Evolutionary conservation across 140 eudicot genomes (phyloP).

Genomic region (Oenanthe javanica): DNA sequence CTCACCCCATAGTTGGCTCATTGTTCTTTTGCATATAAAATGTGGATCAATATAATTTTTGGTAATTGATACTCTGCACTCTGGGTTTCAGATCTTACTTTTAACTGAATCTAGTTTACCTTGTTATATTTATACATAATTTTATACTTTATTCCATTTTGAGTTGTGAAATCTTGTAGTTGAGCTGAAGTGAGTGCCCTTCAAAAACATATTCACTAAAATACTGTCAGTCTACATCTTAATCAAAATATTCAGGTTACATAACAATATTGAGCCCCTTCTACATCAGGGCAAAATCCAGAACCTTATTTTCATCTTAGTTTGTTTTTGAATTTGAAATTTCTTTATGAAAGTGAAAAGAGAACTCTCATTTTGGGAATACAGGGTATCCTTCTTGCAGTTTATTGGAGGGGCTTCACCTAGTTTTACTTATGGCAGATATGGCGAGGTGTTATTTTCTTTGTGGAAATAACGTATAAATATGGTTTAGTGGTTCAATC

Average conservation of each 20-base stretch:
- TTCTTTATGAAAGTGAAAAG: not conserved
- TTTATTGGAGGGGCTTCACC: not conserved
- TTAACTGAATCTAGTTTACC: not conserved
- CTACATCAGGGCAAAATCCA: not conserved
- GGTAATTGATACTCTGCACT: constrained; percentile 10
- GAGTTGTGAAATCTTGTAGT: constrained; percentile 3
- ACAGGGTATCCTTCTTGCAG: not conserved
- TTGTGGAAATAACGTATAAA: not conserved
- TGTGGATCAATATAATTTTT: constrained; percentile 10
- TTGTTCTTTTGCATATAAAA: constrained; percentile 21
- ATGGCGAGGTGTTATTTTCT: not conserved
- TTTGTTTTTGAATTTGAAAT: not conserved
- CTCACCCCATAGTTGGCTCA: constrained; percentile 19
- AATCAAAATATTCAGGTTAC: not conserved
- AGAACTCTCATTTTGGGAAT: not conserved
- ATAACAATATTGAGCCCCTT: not conserved
- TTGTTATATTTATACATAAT: not conserved
- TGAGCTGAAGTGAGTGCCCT: not conserved
- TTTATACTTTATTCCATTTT: not conserved
- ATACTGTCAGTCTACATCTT: not conserved
- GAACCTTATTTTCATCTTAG: not conserved
- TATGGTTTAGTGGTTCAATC: not conserved
- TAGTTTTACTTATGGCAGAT: not conserved
- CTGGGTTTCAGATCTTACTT: not conserved
- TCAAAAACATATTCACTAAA: not conserved